Base-by-base conservation (phyloP, 148 eudicot genomes). In the Rheum nobile region DNA sequence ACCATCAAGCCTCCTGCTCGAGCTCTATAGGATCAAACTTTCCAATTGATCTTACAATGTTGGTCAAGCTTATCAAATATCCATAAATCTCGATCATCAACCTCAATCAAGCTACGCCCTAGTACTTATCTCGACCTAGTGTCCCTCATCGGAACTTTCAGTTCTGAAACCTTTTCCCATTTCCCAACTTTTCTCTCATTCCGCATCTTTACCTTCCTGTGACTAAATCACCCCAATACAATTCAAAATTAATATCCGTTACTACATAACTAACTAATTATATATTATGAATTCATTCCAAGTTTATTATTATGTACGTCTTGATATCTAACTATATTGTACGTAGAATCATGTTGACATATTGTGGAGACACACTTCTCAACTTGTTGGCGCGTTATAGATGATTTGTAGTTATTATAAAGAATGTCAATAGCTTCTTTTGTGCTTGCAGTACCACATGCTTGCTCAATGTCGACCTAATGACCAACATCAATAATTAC, bases 401-500 rank as follows among this genome's bases (percentile, higher is more conserved):
- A 89, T 24, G 83, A 77, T 44, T 21, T 77, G 75, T 86, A 89
- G 29, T 86, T 75, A 50, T 75, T 67, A 2, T 80, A 72, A 17
- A 89, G 87, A 68, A 76, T 42, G 71, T 76, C 26, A 39, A 82
- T 77, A 83, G n/a, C n/a, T n/a, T n/a, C n/a, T n/a, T n/a, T n/a
- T n/a, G n/a, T n/a, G n/a, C n/a, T n/a, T n/a, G n/a, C n/a, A n/a
- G n/a, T n/a, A n/a, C n/a, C n/a, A n/a, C n/a, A n/a, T n/a, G n/a
- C n/a, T n/a, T n/a, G n/a, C n/a, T n/a, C n/a, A n/a, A n/a, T n/a
- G n/a, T n/a, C n/a, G n/a, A n/a, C n/a, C n/a, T n/a, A n/a, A n/a
- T 76, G 71, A 85, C 88, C 88, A n/a, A n/a, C n/a, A n/a, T n/a
- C n/a, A n/a, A n/a, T n/a, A n/a, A n/a, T n/a, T n/a, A n/a, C n/a